Conservation (phyloP, 148 eudicot genomes). For the Nyssa sinensis region DNA sequence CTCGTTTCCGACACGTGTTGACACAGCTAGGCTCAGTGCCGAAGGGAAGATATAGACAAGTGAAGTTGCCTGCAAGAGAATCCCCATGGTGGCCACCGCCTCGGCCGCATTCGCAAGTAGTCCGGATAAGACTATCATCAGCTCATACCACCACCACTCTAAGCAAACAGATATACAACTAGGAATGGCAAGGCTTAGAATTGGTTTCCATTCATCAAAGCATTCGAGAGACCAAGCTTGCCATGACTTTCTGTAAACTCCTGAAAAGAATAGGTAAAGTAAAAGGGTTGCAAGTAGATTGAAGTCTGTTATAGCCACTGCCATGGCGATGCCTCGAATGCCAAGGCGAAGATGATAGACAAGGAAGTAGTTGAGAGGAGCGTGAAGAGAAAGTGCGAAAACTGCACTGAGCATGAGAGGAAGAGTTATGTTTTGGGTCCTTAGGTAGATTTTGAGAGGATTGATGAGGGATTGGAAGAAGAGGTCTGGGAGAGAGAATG, state of each 20-base stretch:
- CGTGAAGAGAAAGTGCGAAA: slow-evolving; percentile 27
- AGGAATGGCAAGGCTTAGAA: slow-evolving; percentile 49
- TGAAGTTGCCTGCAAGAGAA: slow-evolving; percentile 53
- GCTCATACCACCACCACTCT: slow-evolving; percentile 85
- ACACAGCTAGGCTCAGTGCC: slow-evolving; percentile 40
- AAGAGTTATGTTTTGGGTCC: slow-evolving; percentile 33
- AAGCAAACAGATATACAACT: slow-evolving; percentile 62
- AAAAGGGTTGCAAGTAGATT: slow-evolving; percentile 34
- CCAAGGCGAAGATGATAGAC: slow-evolving; percentile 23
- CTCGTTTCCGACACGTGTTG: slow-evolving; percentile 56
- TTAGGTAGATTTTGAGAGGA: slow-evolving; percentile 39
- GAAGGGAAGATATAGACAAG: slow-evolving; percentile 56
- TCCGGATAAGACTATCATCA: slow-evolving; percentile 61
- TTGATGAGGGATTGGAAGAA: slow-evolving; percentile 26
- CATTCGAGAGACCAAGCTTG: slow-evolving; percentile 38
- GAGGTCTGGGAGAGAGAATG: slow-evolving; percentile 37
- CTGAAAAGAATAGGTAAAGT: slow-evolving; percentile 25
- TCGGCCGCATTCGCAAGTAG: slow-evolving; percentile 40
- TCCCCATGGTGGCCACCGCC: slow-evolving; percentile 62
- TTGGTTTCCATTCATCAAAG: slow-evolving; percentile 37
- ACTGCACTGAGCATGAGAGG: slow-evolving; percentile 34
- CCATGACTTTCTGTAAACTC: slow-evolving; percentile 45
- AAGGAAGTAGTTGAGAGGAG: slow-evolving; percentile 32
- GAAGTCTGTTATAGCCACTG: slow-evolving; percentile 20
- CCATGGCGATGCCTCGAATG: slow-evolving; percentile 30